Percentiles rank a stretch among this genome's conserved stretches.
Evolutionary conservation across 257 asterid species (phyloP).

Genomic region (Scutellaria minor): DNA sequence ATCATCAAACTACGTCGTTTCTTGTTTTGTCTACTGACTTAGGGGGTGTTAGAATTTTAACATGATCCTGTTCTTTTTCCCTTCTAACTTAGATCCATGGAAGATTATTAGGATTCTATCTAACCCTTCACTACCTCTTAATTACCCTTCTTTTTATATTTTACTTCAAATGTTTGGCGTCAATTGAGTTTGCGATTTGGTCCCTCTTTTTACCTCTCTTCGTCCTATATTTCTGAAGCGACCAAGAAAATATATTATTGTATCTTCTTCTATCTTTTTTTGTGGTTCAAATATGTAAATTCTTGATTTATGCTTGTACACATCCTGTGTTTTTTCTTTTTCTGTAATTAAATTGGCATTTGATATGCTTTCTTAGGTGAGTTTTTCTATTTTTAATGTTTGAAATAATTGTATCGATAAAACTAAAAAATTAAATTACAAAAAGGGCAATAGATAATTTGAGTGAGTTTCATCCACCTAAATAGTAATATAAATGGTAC

Average conservation of each 20-base stretch:
- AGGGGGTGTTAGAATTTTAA: slow-evolving; percentile 33
- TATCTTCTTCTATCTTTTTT: slow-evolving; percentile 3
- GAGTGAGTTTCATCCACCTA: too few species aligned
- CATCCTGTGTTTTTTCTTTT: slow-evolving; percentile 34
- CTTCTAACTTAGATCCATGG: slow-evolving; percentile 28
- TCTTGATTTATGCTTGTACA: slow-evolving; percentile 40
- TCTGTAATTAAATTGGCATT: slow-evolving; percentile 6
- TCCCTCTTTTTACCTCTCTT: slow-evolving; percentile 9
- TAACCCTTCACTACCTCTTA: slow-evolving; percentile 28
- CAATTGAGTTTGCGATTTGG: slow-evolving; percentile 16
- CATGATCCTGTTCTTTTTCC: neutral
- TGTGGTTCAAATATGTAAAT: slow-evolving; percentile 41
- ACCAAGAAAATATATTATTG: slow-evolving; percentile 21
- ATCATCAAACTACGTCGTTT: slow-evolving; percentile 12
- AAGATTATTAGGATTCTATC: slow-evolving; percentile 32
- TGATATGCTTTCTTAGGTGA: neutral
- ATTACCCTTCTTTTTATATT: neutral
- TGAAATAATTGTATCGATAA: too few species aligned
- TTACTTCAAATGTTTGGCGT: slow-evolving; percentile 7
- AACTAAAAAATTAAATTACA: too few species aligned
- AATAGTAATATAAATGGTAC: too few species aligned
- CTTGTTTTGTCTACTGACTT: slow-evolving; percentile 12
- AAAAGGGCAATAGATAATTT: too few species aligned
- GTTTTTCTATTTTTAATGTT: neutral
- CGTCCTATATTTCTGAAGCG: slow-evolving; percentile 2